Percentiles rank a stretch among this genome's conserved stretches.
Evolutionary conservation across 2,329 filamentous ascomycete species (phyloP).

Genomic region (Colletotrichum eremochloae): DNA sequence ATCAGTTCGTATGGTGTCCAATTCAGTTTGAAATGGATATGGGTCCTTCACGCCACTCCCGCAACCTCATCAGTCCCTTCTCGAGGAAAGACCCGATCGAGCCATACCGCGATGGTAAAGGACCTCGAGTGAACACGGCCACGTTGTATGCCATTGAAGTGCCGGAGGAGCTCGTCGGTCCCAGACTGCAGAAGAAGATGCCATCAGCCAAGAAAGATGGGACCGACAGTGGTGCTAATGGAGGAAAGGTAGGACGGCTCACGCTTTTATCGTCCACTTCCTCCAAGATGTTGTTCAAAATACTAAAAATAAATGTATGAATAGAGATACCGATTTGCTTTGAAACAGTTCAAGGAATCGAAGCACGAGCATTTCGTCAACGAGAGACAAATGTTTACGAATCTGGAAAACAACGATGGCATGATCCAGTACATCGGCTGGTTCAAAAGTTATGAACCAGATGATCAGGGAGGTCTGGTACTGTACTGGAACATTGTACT

Average conservation of each 20-base stretch:
- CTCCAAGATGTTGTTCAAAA: background rate
- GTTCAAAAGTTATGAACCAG: conserved; percentile 3
- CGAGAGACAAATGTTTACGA: background rate
- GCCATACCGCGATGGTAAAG: conserved; percentile 22
- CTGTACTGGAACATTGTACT: conserved; percentile 18
- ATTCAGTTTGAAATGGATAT: conserved; percentile 40
- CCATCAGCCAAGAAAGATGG: background rate
- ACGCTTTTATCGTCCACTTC: no score
- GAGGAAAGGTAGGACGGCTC: background rate
- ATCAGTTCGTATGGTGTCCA: conserved; percentile 42
- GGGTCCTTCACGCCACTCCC: conserved; percentile 15
- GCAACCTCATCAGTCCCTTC: conserved; percentile 40
- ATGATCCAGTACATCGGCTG: conserved; percentile 28
- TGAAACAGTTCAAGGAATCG: conserved; percentile 18
- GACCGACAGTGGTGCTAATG: background rate
- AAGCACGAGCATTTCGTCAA: background rate
- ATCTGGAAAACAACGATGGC: conserved; percentile 2
- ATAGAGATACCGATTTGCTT: conserved; percentile 23
- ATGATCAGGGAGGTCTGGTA: background rate
- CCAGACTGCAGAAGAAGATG: background rate
- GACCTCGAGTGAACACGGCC: conserved; percentile 9
- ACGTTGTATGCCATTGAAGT: conserved; percentile 12
- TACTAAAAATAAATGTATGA: background rate
- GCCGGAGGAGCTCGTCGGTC: conserved; percentile 21
- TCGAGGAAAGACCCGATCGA: conserved; percentile 1